phyloP scores from a whole-genome alignment of 495 filamentous ascomycete species.

The Annulohypoxylon stygium region DNA sequence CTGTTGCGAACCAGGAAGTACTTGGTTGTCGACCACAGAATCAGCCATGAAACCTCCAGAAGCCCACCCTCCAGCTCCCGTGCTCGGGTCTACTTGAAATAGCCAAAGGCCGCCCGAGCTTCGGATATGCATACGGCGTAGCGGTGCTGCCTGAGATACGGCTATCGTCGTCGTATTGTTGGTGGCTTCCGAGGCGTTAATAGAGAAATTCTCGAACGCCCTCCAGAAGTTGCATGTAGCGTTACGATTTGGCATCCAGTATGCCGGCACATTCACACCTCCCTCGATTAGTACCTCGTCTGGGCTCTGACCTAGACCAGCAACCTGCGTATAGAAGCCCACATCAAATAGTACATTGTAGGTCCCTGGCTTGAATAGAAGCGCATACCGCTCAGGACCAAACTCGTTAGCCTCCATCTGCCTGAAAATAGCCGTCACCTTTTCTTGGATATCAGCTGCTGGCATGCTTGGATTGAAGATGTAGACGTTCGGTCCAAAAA shows the following conservation, averaged over 20 bases:
- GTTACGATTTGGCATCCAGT: slow-evolving; percentile 54
- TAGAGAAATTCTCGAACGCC: slow-evolving; percentile 51
- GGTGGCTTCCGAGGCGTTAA: slow-evolving; percentile 50
- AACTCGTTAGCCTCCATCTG: slow-evolving; percentile 55
- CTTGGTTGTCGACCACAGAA: slow-evolving; percentile 46
- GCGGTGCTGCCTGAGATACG: slow-evolving; percentile 50
- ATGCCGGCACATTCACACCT: slow-evolving; percentile 50
- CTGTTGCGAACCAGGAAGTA: slow-evolving; percentile 53
- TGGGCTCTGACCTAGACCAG: slow-evolving; percentile 46
- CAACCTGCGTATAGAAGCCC: slow-evolving; percentile 52
- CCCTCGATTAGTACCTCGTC: slow-evolving; percentile 51
- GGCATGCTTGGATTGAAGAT: slow-evolving; percentile 49
- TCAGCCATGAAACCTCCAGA: slow-evolving; percentile 53
- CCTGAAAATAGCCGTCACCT: slow-evolving; percentile 45
- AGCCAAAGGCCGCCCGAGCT: slow-evolving; percentile 50
- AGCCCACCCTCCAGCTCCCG: slow-evolving; percentile 52
- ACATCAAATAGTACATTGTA: slow-evolving; percentile 52
- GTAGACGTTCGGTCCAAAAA: slow-evolving; percentile 50
- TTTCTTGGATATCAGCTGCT: slow-evolving; percentile 42
- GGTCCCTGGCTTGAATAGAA: slow-evolving; percentile 49
- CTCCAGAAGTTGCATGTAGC: slow-evolving; percentile 54
- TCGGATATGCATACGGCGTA: slow-evolving; percentile 48
- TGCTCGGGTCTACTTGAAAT: slow-evolving; percentile 52
- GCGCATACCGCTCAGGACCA: slow-evolving; percentile 46
- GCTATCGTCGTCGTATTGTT: slow-evolving; percentile 53